Evolutionary conservation across 2,329 filamentous ascomycete genomes (phyloP).

Genomic region (Penicillium nordicum): DNA sequence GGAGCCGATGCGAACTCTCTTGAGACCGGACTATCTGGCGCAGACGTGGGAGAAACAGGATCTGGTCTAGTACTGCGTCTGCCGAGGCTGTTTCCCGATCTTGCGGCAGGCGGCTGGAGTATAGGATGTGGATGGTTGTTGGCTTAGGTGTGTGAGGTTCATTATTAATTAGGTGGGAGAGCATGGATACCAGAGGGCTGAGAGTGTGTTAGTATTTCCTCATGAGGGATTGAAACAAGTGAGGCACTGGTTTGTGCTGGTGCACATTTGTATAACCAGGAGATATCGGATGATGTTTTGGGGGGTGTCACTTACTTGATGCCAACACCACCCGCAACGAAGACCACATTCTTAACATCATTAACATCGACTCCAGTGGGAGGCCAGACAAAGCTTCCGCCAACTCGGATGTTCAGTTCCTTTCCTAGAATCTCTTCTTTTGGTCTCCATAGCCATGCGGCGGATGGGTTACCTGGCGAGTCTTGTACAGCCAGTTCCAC

Average conservation of each 20-base stretch:
- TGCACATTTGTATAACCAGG: background rate
- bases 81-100: constrained; percentile 1
- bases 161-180: constrained; percentile 53
- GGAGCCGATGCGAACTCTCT: constrained; percentile 24
- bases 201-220: background rate
- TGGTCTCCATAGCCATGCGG: constrained; percentile 70
- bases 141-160: constrained; percentile 42
- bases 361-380: constrained; percentile 45
- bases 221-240: background rate
- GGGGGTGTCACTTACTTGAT: constrained; percentile 59
- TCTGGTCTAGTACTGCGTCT: constrained; percentile 28
- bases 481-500: constrained; percentile 76
- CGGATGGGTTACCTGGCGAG: constrained; percentile 67
- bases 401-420: constrained; percentile 65
- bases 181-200: constrained; percentile 70
- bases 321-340: constrained; percentile 78
- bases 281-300: background rate
- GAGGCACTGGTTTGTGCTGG: background rate
- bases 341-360: constrained; percentile 59
- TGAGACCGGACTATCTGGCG: constrained; percentile 36
- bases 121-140: constrained; percentile 58
- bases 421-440: constrained; percentile 55
- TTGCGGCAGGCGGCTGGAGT: constrained; percentile 52
- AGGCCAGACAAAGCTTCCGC: constrained; percentile 78
- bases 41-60: constrained; percentile 50